Evolutionary conservation across 2,329 filamentous ascomycete genomes (phyloP).

Genomic region (Teratosphaeria zuluensis): DNA sequence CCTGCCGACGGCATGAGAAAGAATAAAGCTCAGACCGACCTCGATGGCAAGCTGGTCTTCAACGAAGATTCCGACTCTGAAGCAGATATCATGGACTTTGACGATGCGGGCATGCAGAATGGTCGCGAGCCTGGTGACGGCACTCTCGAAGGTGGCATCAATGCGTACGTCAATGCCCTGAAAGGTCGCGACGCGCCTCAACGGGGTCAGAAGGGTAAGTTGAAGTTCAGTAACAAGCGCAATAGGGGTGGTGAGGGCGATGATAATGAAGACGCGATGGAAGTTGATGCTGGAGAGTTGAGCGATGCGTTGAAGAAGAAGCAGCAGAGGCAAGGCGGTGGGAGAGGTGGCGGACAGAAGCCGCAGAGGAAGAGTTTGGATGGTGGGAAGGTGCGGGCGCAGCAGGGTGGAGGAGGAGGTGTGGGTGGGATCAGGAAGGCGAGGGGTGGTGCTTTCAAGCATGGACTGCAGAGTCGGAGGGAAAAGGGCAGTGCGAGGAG

Average conservation of each 20-base stretch:
- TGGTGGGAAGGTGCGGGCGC: constrained; percentile 14
- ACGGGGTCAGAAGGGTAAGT: constrained; percentile 48
- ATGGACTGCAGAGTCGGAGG: constrained; percentile 9
- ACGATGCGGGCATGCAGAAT: constrained; percentile 38
- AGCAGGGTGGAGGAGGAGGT: constrained; percentile 2
- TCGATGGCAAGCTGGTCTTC: constrained; percentile 73
- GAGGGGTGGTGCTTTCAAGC: constrained; percentile 4
- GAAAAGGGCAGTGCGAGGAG: constrained; percentile 1
- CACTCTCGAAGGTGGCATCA: constrained; percentile 42
- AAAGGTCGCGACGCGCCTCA: constrained; percentile 49
- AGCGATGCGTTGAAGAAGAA: constrained; percentile 24
- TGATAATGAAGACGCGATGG: constrained; percentile 36
- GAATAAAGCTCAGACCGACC: constrained; percentile 58
- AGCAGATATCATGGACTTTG: constrained; percentile 47
- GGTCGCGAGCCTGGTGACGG: constrained; percentile 29
- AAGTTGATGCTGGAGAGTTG: constrained; percentile 35
- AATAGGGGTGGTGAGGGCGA: constrained; percentile 28
- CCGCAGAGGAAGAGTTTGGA: constrained; percentile 17
- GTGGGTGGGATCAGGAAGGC: constrained; percentile 10
- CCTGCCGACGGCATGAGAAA: constrained; percentile 24
- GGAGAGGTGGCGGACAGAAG: constrained; percentile 7
- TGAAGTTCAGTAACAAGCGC: constrained; percentile 49
- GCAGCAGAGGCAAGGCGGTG: constrained; percentile 7
- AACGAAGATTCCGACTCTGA: constrained; percentile 38
- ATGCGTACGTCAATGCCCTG: constrained; percentile 53